Evolutionary conservation across 345 rosid species (phyloP).

Genomic region (Corchorus olitorius): DNA sequence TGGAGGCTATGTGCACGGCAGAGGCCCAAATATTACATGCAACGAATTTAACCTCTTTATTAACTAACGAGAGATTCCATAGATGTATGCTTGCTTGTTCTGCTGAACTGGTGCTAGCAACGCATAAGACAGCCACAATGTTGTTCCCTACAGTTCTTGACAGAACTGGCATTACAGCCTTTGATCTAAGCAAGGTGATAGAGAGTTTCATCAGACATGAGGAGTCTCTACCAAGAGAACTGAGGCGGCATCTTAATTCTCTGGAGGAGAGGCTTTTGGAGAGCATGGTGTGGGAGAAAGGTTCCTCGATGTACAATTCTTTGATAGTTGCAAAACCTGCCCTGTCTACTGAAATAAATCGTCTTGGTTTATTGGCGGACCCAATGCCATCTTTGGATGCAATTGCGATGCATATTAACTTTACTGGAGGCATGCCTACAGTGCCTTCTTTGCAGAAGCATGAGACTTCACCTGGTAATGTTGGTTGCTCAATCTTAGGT

Average conservation of each 20-base stretch:
- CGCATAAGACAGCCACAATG: conserved; percentile 93
- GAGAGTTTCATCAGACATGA: conserved; percentile 98
- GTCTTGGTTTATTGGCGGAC: conserved; percentile 69
- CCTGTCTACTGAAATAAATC: conserved; percentile 65
- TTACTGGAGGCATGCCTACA: conserved; percentile 46
- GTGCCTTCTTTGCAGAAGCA: conserved; percentile 53
- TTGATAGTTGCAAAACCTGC: conserved; percentile 81
- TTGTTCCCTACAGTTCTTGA: conserved; percentile 95
- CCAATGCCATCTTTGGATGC: conserved; percentile 92
- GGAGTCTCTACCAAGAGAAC: conserved; percentile 93
- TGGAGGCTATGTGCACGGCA: conserved; percentile 95
- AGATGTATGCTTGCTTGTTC: conserved; percentile 98
- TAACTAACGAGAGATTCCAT: conserved; percentile 95
- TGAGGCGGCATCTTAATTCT: conserved; percentile 94
- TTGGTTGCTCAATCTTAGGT: conserved; percentile 12
- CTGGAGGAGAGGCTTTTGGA: conserved; percentile 94
- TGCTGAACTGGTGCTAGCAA: conserved; percentile 93
- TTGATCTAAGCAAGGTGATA: conserved; percentile 98
- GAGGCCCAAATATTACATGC: conserved; percentile 85
- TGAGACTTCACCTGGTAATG: conserved; percentile 56
- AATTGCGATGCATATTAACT: conserved; percentile 66
- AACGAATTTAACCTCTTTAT: conserved; percentile 78
- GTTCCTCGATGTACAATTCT: conserved; percentile 96
- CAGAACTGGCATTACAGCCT: conserved; percentile 96
- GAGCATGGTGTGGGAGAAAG: conserved; percentile 99